Conservation (phyloP, 108 stramenopile genomes). For the Nitzschia sp. region DNA sequence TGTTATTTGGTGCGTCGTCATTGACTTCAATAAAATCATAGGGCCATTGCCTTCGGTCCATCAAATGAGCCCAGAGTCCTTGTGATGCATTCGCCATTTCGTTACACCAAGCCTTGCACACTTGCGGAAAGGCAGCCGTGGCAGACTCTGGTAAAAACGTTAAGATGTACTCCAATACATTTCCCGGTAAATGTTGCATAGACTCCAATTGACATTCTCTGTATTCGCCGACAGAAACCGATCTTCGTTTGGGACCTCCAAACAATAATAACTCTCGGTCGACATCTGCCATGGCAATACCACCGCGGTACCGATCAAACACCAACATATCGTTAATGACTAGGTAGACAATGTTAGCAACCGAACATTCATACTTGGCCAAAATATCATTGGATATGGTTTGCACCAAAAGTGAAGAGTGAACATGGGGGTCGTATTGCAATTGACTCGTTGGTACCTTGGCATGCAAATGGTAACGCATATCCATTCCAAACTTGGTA, state of each 20-base stretch:
- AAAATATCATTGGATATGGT: constrained; percentile 18
- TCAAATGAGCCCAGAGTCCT: constrained; percentile 45
- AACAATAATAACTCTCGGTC: not conserved
- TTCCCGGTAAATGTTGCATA: constrained; percentile 32
- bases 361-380: constrained; percentile 15
- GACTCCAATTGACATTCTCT: constrained; percentile 1
- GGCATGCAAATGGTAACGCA: constrained; percentile 36
- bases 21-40: not conserved
- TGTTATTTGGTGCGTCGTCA: not conserved
- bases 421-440: not conserved
- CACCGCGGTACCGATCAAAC: constrained; percentile 59
- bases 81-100: constrained; percentile 57
- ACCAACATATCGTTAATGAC: constrained; percentile 33
- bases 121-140: constrained; percentile 34
- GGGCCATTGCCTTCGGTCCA: constrained; percentile 54
- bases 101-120: constrained; percentile 52
- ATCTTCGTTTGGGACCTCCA: constrained; percentile 16
- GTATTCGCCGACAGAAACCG: constrained; percentile 18
- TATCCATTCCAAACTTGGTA: constrained; percentile 35
- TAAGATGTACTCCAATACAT: constrained; percentile 50
- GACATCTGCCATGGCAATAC: constrained; percentile 29
- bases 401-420: constrained; percentile 18
- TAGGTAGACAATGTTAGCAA: constrained; percentile 51
- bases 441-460: not conserved
- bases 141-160: constrained; percentile 45